Evolutionary conservation across 1,139 yeast species (phyloP), one percentile per base, ranked within the genome.

Genomic region (Kurtzmaniella quercitrusa): DNA sequence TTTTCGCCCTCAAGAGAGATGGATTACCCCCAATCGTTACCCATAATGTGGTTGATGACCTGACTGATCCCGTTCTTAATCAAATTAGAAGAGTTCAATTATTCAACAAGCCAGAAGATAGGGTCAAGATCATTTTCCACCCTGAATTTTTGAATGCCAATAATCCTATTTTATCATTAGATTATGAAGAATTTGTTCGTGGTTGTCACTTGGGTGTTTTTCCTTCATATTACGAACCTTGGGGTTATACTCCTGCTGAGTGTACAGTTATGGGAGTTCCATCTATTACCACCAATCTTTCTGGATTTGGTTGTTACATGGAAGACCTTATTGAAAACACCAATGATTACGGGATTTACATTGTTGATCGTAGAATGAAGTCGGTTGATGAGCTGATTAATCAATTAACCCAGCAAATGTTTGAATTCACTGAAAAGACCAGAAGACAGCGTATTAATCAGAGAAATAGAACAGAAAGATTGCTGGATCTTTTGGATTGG

Each of bases 221-320:
- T 83, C 98, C 98, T 42, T 89, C 97, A 0, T 93, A 93, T 68
- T 93, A 93, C 60, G 98, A 93, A 67, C 98, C 98, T 6, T 93
- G 98, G 98, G 98, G 98, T 33, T 93, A 93, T 66, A 93, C 98
- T 5, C 98, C 98, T 10, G 98, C 98, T 10, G 98, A 93, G 64
- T 93, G 98, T 73, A 93, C 98, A 1, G 98, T 93, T 33, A 93
- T 93, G 98, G 98, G 98, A 48, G 95, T 93, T 46, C 98, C 98
- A 16, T 88, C 96, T n/a, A 88, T 93, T 58, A 91, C 98, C 21
- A 93, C 98, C 42, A 93, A 93, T 64, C 73, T 93, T 52, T 89
- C 97, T 8, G 98, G 98, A 2, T 93, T 93, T 62, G 98, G 98
- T 44, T 94, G 98, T 55, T 93, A 93, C 70, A 93, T 93, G 98